These are phyloP conservation scores for Penicillium coprophilum DNA, from an alignment of 495 filamentous ascomycete species.

Conservation along the genomic window DNA sequence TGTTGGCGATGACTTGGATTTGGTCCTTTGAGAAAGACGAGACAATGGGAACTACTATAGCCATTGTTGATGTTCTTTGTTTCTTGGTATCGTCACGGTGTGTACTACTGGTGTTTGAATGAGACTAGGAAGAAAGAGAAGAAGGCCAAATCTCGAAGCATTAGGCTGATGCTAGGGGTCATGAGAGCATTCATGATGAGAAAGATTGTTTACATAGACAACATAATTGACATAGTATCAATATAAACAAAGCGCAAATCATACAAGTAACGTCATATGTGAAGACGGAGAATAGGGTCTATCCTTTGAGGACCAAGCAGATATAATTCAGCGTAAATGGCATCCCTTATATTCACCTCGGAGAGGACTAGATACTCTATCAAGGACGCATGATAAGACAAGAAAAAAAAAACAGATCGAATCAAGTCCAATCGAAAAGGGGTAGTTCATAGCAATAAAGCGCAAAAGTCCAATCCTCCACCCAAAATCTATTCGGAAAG, in stretches of 20 bases:
- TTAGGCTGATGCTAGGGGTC: neutral
- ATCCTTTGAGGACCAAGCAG: neutral
- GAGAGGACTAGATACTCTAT: constrained; percentile 23
- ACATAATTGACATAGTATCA: neutral
- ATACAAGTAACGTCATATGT: neutral
- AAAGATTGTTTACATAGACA: neutral
- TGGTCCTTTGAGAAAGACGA: neutral
- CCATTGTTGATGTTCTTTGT: neutral
- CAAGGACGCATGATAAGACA: constrained; percentile 23
- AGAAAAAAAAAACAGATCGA: constrained; percentile 13
- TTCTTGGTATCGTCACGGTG: neutral
- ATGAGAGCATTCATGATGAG: neutral
- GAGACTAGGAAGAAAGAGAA: neutral
- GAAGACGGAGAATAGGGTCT: neutral
- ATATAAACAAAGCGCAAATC: neutral
- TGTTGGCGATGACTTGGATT: neutral
- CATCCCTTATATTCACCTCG: constrained; percentile 16
- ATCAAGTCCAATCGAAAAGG: constrained; percentile 7
- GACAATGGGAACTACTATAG: neutral
- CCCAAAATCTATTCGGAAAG: constrained; percentile 9
- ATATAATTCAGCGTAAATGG: neutral
- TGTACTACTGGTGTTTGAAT: neutral
- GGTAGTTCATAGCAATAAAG: constrained; percentile 14
- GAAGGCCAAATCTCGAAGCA: neutral
- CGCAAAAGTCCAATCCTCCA: constrained; percentile 12